Evolutionary conservation across 768 basidiomycete species (phyloP), one percentile per base, ranked within the genome.

Genomic region (Naematelia aurantialba): DNA sequence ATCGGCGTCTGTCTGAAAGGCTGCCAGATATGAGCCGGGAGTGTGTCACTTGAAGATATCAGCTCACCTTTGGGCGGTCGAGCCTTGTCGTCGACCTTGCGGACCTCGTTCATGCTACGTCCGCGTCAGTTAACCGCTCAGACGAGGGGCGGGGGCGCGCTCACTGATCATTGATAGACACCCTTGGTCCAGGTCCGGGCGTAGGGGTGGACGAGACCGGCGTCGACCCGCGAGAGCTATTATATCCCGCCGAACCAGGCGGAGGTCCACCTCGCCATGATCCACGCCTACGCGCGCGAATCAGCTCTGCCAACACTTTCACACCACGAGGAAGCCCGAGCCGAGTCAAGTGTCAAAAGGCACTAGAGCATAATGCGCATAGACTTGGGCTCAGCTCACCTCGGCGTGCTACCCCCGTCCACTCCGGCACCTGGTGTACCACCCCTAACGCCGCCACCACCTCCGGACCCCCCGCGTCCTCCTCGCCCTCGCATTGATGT

Each of bases 1-100:
- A 44, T 74, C 73, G 25, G 63, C 65, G 31, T 74, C 73, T 45
- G 73, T 74, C 45, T 63, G 65, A 44, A 74, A 68, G 29, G 52
- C 67, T 70, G 55, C 25, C 4, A 31, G 26, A n/a, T n/a, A n/a
- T n/a, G n/a, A n/a, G n/a, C n/a, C n/a, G n/a, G n/a, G n/a, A n/a
- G 31, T 10, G 19, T 52, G 42, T 58, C 44, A 61, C 53, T 45
- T 47, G 27, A 10, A 49, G 13, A 2, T 29, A 19, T 12, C 5
- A 46, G 42, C 70, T 59, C 25, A 66, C 64, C 58, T 59, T 63
- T 67, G 45, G 21, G 48, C 1, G 52, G 19, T 46, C 49, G 42
- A 30, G 58, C 29, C 39, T 69, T 65, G 17, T 59, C 61, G 44
- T 58, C 68, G 5, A 68, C 59, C 45, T 63, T 68, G 42, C 61